Conservation (phyloP, 768 basidiomycete species). For the Lactarius evosmus region DNA sequence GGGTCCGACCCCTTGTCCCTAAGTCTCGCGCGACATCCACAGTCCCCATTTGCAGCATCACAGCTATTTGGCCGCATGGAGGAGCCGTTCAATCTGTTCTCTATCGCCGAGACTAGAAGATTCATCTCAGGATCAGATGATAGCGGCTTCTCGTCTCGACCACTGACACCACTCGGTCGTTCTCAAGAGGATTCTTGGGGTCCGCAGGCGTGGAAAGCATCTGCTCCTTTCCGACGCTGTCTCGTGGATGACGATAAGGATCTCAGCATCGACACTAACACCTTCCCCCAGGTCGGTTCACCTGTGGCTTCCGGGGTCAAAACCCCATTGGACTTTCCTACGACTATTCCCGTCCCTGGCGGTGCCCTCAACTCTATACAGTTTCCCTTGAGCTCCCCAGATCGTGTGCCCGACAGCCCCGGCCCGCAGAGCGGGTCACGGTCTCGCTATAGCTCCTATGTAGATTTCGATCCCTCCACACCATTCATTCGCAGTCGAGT, state of each 20-base stretch:
- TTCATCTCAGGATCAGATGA: constrained; percentile 54
- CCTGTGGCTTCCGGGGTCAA: constrained; percentile 45
- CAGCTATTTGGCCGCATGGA: constrained; percentile 77
- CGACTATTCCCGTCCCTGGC: constrained; percentile 50
- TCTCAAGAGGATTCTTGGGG: constrained; percentile 42
- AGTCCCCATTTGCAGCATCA: constrained; percentile 86
- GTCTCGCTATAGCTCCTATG: constrained; percentile 67
- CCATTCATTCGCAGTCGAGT: constrained; percentile 85
- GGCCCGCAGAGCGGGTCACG: constrained; percentile 58
- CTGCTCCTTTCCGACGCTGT: constrained; percentile 74
- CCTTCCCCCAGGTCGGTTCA: constrained; percentile 45
- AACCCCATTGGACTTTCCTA: constrained; percentile 57
- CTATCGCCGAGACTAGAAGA: constrained; percentile 72
- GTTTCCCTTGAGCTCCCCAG: constrained; percentile 78
- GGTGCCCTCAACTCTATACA: constrained; percentile 67
- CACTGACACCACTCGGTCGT: constrained; percentile 48
- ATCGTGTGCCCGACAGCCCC: constrained; percentile 43
- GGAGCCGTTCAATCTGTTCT: constrained; percentile 77
- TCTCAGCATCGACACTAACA: constrained; percentile 40
- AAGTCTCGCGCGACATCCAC: constrained; percentile 52
- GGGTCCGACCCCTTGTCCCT: constrained; percentile 44
- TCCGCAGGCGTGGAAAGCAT: constrained; percentile 46
- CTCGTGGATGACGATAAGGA: constrained; percentile 76
- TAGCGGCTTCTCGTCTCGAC: constrained; percentile 48
- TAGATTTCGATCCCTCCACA: constrained; percentile 67